Base-by-base conservation (phyloP, 1,284 basidiomycete species). In the Inonotus obliquus region DNA sequence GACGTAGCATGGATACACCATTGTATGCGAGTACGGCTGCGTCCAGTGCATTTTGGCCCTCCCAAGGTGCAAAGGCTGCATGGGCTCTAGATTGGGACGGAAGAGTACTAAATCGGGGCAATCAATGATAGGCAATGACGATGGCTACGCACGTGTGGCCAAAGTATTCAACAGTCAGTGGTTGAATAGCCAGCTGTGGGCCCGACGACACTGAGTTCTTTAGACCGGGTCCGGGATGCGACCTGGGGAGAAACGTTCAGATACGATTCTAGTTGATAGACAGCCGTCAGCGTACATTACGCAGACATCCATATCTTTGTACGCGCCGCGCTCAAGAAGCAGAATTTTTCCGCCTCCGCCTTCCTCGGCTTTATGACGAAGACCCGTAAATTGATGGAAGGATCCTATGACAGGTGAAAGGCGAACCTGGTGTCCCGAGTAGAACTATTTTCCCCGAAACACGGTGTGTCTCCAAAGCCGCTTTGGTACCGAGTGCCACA, bases 1-100 rank as follows among this genome's bases (percentile, higher is more conserved):
- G 91, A 13, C 91, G 81, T 25, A 92, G 76, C 1, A 81, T 81
- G 1, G 86, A 84, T 35, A 92, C 37, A 41, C 14, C 54, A 17
- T 66, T 70, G 69, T 81, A 81, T 37, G 78, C 76, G 17, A 77
- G 65, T 38, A 78, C 74, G 4, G 76, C 80, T 7, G 79, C 81
- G 67, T 81, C 80, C 32, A 79, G 73, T 1, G 81, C 80, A 64
- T 81, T 81, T 66, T 76, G 69, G 9, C 77, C 80, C 65, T 79
- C 76, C 77, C 77, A 78, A 14, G 74, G 77, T 5, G 74, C 72
- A 10, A 68, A 73, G 44, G 72, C 71, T 4, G 76, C 76, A 64
- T 76, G 77, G 10, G 63, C 63, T 4, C 63, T 64, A 25, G 35
- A 38, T 41, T 11, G 25, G 53, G 19, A 58, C 13, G 35, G n/a